Base-by-base conservation (phyloP, 2,329 filamentous ascomycete species). In the Nigrograna mackinnonii region DNA sequence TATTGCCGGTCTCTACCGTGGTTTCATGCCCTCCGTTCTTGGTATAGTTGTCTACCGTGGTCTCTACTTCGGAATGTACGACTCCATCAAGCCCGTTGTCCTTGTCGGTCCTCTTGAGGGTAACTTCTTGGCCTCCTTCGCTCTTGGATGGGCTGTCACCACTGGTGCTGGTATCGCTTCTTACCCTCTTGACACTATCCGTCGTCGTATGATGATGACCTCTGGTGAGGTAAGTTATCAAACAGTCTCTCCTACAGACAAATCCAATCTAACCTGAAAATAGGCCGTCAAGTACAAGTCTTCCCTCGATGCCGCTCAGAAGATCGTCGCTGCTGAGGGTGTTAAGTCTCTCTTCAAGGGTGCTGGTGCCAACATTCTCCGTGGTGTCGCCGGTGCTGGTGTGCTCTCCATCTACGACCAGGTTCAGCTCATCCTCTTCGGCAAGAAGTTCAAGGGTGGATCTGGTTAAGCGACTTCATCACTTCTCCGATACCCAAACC, bases 11-110 rank as follows among this genome's bases (percentile, higher is more conserved):
- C 91, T 99, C 72, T 99, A 99, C 90, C 94, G 94, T 95, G 94
- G 94, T 84, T 99, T 99, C 89, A 91, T 91, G 84, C 94, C 95
- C 76, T 99, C 94, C 71, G 94, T 99, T 72, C 84, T 88, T 78
- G 94, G 94, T 87, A 99, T 99, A 78, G 79, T 99, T 70, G 94
- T 99, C 81, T 99, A 99, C 90, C 94, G 94, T 90, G 94, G 94
- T 96, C 91, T 99, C 69, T 99, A 99, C 91, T 99, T 99, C 88
- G 94, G 94, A 76, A 88, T 99, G 88, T 99, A 99, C 91, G 94
- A 99, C 83, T 99, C 94, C 67, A 86, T 99, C 85, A 99, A 99
- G 91, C 94, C 94, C 67, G 89, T 97, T 72, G 77, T 97, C 79
- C 90, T 99, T 61, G 84, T 87, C 74, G 94, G 94, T 75, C 55